Base-by-base conservation (phyloP, 225 moss, liverwort and hornwort genomes). In the Lunularia cruciata region DNA sequence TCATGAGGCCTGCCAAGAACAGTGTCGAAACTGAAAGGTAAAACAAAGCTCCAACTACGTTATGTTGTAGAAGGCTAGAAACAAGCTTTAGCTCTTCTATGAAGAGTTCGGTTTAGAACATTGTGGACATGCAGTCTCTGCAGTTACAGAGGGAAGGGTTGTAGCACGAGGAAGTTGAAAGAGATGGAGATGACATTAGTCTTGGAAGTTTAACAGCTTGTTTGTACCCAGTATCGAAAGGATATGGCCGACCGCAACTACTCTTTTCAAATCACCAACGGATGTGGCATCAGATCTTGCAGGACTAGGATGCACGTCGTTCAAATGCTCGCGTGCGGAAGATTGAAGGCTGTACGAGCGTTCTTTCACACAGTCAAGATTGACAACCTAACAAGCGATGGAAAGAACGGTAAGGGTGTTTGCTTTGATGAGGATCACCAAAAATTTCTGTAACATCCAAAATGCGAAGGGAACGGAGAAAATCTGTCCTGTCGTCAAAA, bases 231-330 rank as follows among this genome's bases (percentile, higher is more conserved):
- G 60, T 3, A 60, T 38, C 38, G 60, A 13, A 60, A 38, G 19
- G 60, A 38, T 60, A 60, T 60, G 60, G 60, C 33, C 38, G 60
- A 43, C 43, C 43, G 43, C 43, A 10, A 11, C 32, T 11, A 22
- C 37, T 38, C 23, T 2, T 10, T 20, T 60, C 4, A 20, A 11
- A 60, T 38, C 22, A 22, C 37, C 5, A 23, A n/a, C 37, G 60
- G 60, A 37, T 38, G 60, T 38, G 4, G 37, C 60, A 60, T n/a
- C 1, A 59, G 36, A 6, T 1, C 19, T 16, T 10, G 52, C 52
- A 30, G 14, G 63, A 64, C 23, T 45, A 30, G 26, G 63, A 45
- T 14, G 45, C 27, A 47, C 28, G 45, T 18, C 22, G 42, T 26
- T 30, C 43, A 47, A 30, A 64, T 46, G 45, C 30, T 46, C 39